phyloP scores from a whole-genome alignment of 2,329 filamentous ascomycete genomes.

The Colletotrichum sp. region DNA sequence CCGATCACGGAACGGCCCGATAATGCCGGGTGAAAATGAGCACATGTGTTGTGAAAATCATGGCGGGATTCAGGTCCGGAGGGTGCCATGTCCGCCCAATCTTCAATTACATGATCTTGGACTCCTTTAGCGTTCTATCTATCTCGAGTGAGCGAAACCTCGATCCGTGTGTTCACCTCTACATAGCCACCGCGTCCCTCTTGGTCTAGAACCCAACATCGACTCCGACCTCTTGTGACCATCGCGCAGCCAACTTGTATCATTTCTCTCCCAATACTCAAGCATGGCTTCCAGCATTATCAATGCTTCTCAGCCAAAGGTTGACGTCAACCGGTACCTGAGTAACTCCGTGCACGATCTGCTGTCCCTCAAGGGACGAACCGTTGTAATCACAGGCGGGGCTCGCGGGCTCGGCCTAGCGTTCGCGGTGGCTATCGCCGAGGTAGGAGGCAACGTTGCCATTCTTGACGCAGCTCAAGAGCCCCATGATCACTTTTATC shows the following conservation, averaged over 20 bases:
- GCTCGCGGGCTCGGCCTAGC: background rate
- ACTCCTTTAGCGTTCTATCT: background rate
- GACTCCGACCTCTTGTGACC: background rate
- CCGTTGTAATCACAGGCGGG: background rate
- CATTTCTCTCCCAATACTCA: background rate
- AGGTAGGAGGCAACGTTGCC: background rate
- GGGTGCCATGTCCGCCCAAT: background rate
- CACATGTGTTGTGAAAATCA: background rate
- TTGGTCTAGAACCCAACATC: background rate
- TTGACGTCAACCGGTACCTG: background rate
- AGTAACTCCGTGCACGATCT: background rate
- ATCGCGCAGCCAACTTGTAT: background rate
- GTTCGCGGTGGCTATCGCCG: background rate
- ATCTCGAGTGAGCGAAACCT: background rate
- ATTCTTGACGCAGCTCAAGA: constrained; percentile 21
- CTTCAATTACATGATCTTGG: background rate
- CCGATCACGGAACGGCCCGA: background rate
- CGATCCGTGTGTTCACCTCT: background rate
- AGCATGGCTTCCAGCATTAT: background rate
- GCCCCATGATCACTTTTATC: constrained; percentile 17
- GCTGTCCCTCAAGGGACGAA: background rate
- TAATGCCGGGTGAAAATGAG: background rate
- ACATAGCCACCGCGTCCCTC: background rate
- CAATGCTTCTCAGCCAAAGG: background rate
- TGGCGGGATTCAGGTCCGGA: background rate